Base-by-base conservation (phyloP, 805 yeast species). In the Maudiozyma barnettii region DNA sequence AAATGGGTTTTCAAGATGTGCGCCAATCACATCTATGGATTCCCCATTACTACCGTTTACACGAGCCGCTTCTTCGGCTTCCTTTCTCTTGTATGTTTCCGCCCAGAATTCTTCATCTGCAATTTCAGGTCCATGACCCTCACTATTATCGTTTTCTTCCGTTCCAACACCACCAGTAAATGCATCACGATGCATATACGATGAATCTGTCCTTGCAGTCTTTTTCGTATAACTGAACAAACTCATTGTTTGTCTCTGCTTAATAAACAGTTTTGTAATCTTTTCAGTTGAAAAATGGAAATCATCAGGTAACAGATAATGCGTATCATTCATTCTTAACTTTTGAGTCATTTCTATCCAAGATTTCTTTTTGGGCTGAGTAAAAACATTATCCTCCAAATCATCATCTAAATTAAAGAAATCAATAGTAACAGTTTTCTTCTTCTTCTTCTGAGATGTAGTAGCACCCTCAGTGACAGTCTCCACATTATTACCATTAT, bases 31-130 rank as follows among this genome's bases (percentile, higher is more conserved):
- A 16, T 54, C 59, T 12, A 53, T 60, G 6, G 49, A 54, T 59
- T 65, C 48, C 67, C 66, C 38, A 59, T 49, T 35, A 59, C 64
- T 45, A 66, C 66, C 43, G 59, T 48, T 43, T 12, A 42, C 52
- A 4, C 16, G 45, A 19, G 47, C 48, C 30, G 63, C 65, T 41
- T 66, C 69, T 31, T 71, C 70, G 38, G 63, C 61, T 43, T 70
- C 74, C 36, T 59, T 52, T 14, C 61, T 65, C 45, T 72, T 68
- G 61, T 81, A 83, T 55, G 75, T 79, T 30, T 70, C 72, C 1
- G 93, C 91, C 83, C 90, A 87, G 56, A 73, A 83, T 31, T 77
- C 73, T 51, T 82, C 86, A 57, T 85, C 89, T 0, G 84, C 68
- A 54, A 69, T 71, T 26, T 70, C 69, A 3, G 59, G 56, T 2